phyloP scores from a whole-genome alignment of 371 early-diverging fungal species.

The Chytridiales sp. region DNA sequence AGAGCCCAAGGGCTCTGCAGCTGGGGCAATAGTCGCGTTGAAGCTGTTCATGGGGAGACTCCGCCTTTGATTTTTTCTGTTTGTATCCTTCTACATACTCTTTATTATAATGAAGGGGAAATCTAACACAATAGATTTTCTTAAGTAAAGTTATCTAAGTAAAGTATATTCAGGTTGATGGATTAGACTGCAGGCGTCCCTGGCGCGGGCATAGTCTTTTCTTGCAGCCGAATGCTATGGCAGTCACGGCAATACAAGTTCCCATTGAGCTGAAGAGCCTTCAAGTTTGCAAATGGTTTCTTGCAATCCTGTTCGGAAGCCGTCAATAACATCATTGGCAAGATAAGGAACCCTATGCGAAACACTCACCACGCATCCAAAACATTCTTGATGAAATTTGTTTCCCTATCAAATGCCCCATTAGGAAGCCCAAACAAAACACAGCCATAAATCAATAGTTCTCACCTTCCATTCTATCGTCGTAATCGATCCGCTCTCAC shows the following conservation, averaged over 20 bases:
- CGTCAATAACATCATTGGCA: not conserved
- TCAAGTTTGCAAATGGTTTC: constrained; percentile 11
- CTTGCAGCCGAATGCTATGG: constrained; percentile 5
- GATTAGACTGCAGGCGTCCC: not conserved
- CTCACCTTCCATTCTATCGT: constrained; percentile 20
- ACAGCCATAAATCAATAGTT: too few species aligned
- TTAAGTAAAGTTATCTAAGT: not conserved
- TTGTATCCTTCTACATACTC: not conserved
- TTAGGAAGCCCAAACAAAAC: too few species aligned
- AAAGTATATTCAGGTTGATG: not conserved
- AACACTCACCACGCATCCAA: constrained; percentile 10
- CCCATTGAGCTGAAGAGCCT: constrained; percentile 15
- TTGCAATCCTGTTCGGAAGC: constrained; percentile 13
- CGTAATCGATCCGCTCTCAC: constrained; percentile 3
- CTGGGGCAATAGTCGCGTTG: too few species aligned
- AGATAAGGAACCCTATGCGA: too few species aligned
- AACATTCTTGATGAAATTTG: constrained; percentile 11
- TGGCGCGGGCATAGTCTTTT: not conserved
- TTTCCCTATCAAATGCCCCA: too few species aligned
- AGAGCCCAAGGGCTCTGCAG: too few species aligned
- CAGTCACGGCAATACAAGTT: constrained; percentile 14
- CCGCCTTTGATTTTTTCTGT: not conserved
- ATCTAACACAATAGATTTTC: not conserved
- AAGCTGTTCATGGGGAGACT: not conserved
- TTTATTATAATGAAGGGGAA: not conserved